Conservation (phyloP, 2,329 filamentous ascomycete genomes). For the Penicillium decumbens region DNA sequence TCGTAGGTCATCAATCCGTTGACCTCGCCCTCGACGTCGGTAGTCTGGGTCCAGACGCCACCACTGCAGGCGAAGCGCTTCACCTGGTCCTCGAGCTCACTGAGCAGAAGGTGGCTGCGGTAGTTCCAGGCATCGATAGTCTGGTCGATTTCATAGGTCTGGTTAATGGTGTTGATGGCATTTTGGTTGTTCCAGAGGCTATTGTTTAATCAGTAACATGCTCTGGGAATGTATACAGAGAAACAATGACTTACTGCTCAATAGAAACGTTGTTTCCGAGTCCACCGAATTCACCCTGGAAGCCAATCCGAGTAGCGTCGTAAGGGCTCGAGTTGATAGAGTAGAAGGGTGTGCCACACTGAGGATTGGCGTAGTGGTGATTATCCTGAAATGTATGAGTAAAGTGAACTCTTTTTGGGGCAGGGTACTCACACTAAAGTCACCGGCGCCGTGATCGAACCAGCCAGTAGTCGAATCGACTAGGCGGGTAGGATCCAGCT, state of each 20-base stretch:
- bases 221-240: not conserved
- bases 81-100: slow-evolving; percentile 47
- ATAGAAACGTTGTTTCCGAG: slow-evolving; percentile 61
- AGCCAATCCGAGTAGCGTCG: slow-evolving; percentile 57
- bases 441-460: slow-evolving; percentile 64
- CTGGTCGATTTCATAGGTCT: slow-evolving; percentile 63
- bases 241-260: slow-evolving; percentile 49
- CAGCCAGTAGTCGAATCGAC: slow-evolving; percentile 62
- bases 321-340: slow-evolving; percentile 54
- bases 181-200: slow-evolving; percentile 61
- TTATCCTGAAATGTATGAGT: slow-evolving; percentile 50
- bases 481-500: slow-evolving; percentile 60
- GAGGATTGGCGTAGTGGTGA: slow-evolving; percentile 66
- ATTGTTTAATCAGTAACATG: not conserved
- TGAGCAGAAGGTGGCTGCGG: slow-evolving; percentile 52
- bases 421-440: slow-evolving; percentile 46
- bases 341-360: slow-evolving; percentile 67
- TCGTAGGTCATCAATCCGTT: slow-evolving; percentile 69
- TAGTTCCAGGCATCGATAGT: slow-evolving; percentile 62
- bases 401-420: too few species aligned
- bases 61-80: slow-evolving; percentile 60
- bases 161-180: slow-evolving; percentile 57
- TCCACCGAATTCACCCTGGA: slow-evolving; percentile 69
- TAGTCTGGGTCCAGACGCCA: slow-evolving; percentile 69
- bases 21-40: slow-evolving; percentile 69